These are phyloP conservation scores for Cyathus striatus DNA, from an alignment of 768 basidiomycete species.

Conservation along the genomic window DNA sequence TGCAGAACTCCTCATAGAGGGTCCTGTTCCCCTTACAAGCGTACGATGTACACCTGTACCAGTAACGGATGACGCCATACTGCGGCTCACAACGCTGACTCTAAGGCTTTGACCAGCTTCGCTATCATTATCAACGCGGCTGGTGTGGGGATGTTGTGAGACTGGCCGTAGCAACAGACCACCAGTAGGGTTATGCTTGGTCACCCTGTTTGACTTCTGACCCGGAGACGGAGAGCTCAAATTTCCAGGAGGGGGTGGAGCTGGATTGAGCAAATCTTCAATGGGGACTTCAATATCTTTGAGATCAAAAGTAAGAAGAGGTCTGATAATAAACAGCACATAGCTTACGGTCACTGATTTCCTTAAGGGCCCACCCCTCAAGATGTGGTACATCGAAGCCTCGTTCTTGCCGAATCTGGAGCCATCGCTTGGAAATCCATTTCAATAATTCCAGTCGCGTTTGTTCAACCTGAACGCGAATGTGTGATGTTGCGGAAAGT, in stretches of 20 bases:
- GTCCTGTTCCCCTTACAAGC: background rate
- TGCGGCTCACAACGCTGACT: constrained; percentile 19
- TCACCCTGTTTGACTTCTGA: too few relatives aligned
- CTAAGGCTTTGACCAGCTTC: constrained; percentile 17
- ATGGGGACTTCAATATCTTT: constrained; percentile 76
- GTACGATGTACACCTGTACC: too few relatives aligned
- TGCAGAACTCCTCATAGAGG: constrained; percentile 1
- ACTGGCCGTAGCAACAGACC: constrained; percentile 16
- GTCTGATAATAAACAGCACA: background rate
- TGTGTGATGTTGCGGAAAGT: constrained; percentile 63
- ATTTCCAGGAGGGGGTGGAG: constrained; percentile 15
- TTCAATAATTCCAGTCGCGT: constrained; percentile 58
- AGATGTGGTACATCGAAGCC: constrained; percentile 80
- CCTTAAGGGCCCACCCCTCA: constrained; percentile 86
- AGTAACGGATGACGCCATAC: too few relatives aligned
- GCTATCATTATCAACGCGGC: constrained; percentile 32
- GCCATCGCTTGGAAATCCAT: constrained; percentile 80
- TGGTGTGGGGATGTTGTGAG: constrained; percentile 26
- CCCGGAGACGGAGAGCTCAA: constrained; percentile 7
- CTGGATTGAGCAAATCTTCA: constrained; percentile 62
- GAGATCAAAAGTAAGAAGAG: constrained; percentile 1
- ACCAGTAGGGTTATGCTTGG: constrained; percentile 1
- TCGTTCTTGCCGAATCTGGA: constrained; percentile 64
- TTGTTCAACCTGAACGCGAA: constrained; percentile 71
- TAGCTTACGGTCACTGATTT: constrained; percentile 75